Percentiles rank a stretch among this genome's conserved stretches.
phyloP scores from a whole-genome alignment of 1,284 basidiomycete genomes.

The Ganoderma boninense region DNA sequence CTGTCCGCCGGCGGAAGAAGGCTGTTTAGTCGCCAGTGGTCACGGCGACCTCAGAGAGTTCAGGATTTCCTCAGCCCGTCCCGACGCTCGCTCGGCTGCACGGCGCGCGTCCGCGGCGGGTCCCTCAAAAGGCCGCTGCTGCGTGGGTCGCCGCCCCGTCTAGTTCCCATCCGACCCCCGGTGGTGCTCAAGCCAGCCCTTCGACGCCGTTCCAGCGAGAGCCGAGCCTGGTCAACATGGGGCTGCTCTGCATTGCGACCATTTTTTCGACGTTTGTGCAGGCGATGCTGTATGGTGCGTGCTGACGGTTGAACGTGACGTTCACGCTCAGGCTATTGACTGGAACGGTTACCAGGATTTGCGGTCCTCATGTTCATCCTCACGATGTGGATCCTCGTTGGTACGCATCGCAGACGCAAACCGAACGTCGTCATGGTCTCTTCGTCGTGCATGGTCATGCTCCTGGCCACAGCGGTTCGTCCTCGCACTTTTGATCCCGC shows the following conservation, averaged over 20 bases:
- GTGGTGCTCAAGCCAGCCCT: conserved; percentile 1
- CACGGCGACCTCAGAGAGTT: conserved; percentile 5
- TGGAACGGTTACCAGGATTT: conserved; percentile 31
- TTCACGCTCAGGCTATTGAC: background rate
- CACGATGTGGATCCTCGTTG: conserved; percentile 36
- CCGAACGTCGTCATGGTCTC: conserved; percentile 26
- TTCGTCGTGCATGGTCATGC: conserved; percentile 25
- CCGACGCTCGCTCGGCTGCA: background rate
- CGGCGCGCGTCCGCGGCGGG: background rate
- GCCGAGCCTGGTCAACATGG: conserved; percentile 4
- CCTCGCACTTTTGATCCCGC: background rate
- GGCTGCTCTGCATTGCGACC: conserved; percentile 21
- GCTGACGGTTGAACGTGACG: no score
- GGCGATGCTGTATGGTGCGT: conserved; percentile 37
- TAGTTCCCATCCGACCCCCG: conserved; percentile 1
- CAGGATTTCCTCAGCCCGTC: background rate
- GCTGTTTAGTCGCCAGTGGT: background rate
- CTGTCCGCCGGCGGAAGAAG: background rate
- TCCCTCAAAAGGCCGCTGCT: no score
- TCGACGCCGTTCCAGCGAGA: background rate
- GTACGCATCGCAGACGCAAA: conserved; percentile 22
- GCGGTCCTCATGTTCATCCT: conserved; percentile 35
- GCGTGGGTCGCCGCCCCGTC: background rate
- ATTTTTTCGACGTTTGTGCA: conserved; percentile 34
- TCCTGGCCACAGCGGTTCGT: conserved; percentile 37